Evolutionary conservation across 2,329 filamentous ascomycete species (phyloP).

Genomic region (Fusarium nanum): DNA sequence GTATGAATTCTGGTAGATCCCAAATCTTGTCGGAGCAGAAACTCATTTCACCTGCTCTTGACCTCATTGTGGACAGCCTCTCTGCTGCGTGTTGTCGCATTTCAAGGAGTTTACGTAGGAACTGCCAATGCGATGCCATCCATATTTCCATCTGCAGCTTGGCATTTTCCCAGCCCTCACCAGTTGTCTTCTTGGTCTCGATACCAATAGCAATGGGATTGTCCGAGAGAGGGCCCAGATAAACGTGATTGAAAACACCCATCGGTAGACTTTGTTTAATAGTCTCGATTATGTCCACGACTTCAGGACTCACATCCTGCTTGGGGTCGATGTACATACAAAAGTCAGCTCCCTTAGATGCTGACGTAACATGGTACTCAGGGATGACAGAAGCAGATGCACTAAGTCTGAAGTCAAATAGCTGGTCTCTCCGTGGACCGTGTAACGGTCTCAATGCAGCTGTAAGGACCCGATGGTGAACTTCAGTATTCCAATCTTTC

Average conservation of each 20-base stretch:
- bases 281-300: not conserved
- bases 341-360: slow-evolving; percentile 23
- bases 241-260: slow-evolving; percentile 9
- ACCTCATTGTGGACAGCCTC: not conserved
- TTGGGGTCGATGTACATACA: slow-evolving; percentile 26
- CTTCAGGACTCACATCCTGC: not conserved
- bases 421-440: not conserved
- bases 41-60: not conserved
- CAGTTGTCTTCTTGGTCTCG: slow-evolving; percentile 14
- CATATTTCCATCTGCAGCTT: slow-evolving; percentile 19
- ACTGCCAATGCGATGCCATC: slow-evolving; percentile 18
- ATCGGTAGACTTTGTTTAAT: not conserved
- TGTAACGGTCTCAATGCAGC: slow-evolving; percentile 11
- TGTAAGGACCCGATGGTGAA: slow-evolving; percentile 19
- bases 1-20: slow-evolving; percentile 6
- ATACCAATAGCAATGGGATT: slow-evolving; percentile 12
- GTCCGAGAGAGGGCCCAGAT: not conserved
- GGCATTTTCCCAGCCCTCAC: slow-evolving; percentile 17
- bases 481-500: slow-evolving; percentile 16
- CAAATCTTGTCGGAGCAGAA: not conserved
- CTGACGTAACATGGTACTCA: slow-evolving; percentile 10
- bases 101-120: not conserved
- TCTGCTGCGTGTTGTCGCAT: not conserved
- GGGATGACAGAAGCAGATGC: slow-evolving; percentile 13
- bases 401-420: slow-evolving; percentile 13